Percentiles rank a stretch among this genome's conserved stretches.
These are phyloP conservation scores for Aquanectria penicillioides DNA, from an alignment of 2,329 filamentous ascomycete species.

Conservation along the genomic window DNA sequence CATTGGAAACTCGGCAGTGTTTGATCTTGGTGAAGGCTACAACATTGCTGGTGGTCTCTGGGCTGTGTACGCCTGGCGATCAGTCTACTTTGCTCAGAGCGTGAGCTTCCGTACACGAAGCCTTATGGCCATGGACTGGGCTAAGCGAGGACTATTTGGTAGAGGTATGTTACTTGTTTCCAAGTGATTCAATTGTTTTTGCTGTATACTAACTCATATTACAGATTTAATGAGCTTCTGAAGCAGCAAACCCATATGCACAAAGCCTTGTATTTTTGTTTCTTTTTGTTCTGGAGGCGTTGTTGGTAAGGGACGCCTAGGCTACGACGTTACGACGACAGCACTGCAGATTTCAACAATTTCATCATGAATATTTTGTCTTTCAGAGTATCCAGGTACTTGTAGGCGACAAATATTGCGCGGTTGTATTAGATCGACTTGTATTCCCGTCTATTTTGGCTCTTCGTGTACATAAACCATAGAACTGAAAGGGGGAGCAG, in stretches of 20 bases:
- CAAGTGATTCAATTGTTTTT: neutral
- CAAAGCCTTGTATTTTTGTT: no score
- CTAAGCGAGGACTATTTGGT: slow-evolving; percentile 94
- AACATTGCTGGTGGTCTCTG: slow-evolving; percentile 84
- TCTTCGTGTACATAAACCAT: slow-evolving; percentile 19
- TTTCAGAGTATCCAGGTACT: neutral
- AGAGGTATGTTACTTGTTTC: slow-evolving; percentile 73
- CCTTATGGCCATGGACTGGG: slow-evolving; percentile 97
- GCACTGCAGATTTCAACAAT: neutral
- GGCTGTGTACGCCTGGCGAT: slow-evolving; percentile 96
- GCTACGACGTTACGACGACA: slow-evolving; percentile 12
- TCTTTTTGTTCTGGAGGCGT: slow-evolving; percentile 21
- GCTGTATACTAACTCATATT: slow-evolving; percentile 17
- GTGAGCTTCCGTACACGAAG: slow-evolving; percentile 91
- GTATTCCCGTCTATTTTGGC: slow-evolving; percentile 13
- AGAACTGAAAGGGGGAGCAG: slow-evolving; percentile 1
- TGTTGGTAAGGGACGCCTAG: slow-evolving; percentile 9
- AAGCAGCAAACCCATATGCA: no score
- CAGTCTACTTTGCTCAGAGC: slow-evolving; percentile 96
- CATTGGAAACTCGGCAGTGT: slow-evolving; percentile 94
- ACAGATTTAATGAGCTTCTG: slow-evolving; percentile 65
- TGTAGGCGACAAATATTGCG: neutral
- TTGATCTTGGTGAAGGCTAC: slow-evolving; percentile 84
- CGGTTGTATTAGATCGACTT: slow-evolving; percentile 10
- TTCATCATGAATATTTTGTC: neutral